Evolutionary conservation across 2,329 filamentous ascomycete genomes (phyloP).

Genomic region (Ascosphaera apis): DNA sequence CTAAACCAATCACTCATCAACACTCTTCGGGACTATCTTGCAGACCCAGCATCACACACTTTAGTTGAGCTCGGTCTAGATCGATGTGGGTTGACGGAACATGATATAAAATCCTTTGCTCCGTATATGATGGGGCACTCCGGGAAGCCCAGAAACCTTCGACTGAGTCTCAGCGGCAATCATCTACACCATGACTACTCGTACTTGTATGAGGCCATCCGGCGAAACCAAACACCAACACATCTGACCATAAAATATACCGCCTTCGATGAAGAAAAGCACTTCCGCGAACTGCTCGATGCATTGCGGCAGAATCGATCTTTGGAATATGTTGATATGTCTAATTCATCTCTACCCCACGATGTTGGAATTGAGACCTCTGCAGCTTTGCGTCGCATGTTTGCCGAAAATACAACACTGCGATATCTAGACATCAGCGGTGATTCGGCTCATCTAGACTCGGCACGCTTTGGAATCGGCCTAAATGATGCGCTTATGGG

Average conservation of each 20-base stretch:
- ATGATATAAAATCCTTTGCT: slow-evolving; percentile 41
- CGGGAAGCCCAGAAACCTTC: slow-evolving; percentile 31
- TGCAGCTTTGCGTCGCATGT: slow-evolving; percentile 37
- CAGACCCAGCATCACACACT: slow-evolving; percentile 34
- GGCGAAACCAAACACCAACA: slow-evolving; percentile 33
- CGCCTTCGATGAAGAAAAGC: slow-evolving; percentile 41
- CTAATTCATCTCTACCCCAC: slow-evolving; percentile 44
- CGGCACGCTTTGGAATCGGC: slow-evolving; percentile 43
- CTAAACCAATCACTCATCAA: slow-evolving; percentile 41
- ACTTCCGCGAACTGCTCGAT: slow-evolving; percentile 39
- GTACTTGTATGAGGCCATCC: slow-evolving; percentile 21
- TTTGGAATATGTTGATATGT: slow-evolving; percentile 42
- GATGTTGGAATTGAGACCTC: slow-evolving; percentile 47
- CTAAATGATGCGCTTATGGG: slow-evolving; percentile 43
- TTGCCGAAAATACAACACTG: slow-evolving; percentile 42
- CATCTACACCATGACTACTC: slow-evolving; percentile 22
- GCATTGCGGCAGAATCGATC: slow-evolving; percentile 40
- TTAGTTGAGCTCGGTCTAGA: slow-evolving; percentile 41
- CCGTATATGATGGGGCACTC: slow-evolving; percentile 34
- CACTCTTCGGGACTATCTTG: slow-evolving; percentile 40
- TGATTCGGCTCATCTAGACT: slow-evolving; percentile 47
- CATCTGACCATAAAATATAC: slow-evolving; percentile 44
- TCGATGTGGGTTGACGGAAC: slow-evolving; percentile 41
- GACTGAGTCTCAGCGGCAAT: slow-evolving; percentile 44
- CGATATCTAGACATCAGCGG: slow-evolving; percentile 47